A percentile compares a stretch with the other conserved stretches of the same genome.
phyloP scores from a whole-genome alignment of 148 eudicot genomes.

The Tetragonia tetragonoides region DNA sequence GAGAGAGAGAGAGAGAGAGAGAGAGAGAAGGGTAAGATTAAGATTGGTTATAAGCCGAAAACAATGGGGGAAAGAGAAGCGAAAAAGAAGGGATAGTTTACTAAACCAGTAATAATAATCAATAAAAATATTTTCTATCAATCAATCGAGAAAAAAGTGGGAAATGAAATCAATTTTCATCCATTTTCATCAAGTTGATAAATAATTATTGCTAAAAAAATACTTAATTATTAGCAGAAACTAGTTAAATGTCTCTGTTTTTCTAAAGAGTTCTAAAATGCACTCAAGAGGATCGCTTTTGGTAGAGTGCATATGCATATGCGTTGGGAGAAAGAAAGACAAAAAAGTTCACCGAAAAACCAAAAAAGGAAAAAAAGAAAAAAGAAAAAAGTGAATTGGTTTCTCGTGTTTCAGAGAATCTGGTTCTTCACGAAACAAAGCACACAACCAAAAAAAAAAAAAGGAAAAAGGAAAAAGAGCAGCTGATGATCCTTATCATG shows the following conservation, averaged over 20 bases:
- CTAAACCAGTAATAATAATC: not conserved
- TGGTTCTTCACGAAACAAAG: conserved; percentile 28
- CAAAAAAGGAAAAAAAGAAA: not conserved
- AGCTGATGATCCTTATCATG: no score
- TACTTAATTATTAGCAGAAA: no score
- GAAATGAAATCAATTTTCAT: no score
- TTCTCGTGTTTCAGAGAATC: conserved; percentile 30
- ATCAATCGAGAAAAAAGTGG: not conserved
- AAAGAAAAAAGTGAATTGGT: conserved; percentile 22
- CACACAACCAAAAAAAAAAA: not conserved
- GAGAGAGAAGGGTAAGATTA: not conserved
- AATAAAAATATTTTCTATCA: not conserved
- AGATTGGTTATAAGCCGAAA: conserved; percentile 18
- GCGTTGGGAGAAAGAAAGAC: not conserved
- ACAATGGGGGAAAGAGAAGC: conserved; percentile 17
- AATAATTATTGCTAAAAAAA: not conserved
- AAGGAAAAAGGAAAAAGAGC: not conserved
- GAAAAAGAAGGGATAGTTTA: conserved; percentile 5
- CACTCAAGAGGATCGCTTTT: not conserved
- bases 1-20: conserved; percentile 6
- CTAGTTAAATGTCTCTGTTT: no score
- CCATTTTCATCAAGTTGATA: not conserved
- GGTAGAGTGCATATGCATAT: not conserved
- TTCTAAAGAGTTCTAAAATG: no score
- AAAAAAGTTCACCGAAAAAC: not conserved